Evolutionary conservation across 345 rosid species (phyloP).

Genomic region (Capsella bursapastoris): DNA sequence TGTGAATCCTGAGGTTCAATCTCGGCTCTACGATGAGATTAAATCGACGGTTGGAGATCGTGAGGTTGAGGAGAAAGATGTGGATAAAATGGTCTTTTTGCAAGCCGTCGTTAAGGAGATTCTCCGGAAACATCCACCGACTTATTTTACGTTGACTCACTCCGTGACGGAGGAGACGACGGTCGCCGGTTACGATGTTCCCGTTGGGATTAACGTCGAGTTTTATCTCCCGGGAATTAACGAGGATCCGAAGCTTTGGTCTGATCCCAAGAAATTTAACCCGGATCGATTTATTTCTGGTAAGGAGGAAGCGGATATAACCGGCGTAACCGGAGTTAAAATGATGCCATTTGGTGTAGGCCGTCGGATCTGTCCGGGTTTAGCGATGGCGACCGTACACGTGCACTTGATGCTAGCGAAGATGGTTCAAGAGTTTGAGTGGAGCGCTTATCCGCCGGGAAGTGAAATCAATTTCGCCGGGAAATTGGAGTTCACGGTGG

Average conservation of each 20-base stretch:
- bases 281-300: slow-evolving; percentile 78
- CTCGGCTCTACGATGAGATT: slow-evolving; percentile 70
- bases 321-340: slow-evolving; percentile 67
- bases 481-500: slow-evolving; percentile 80
- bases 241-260: slow-evolving; percentile 71
- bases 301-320: slow-evolving; percentile 73
- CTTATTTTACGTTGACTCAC: slow-evolving; percentile 72
- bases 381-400: slow-evolving; percentile 79
- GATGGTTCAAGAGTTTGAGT: slow-evolving; percentile 91
- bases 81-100: slow-evolving; percentile 64
- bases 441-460: slow-evolving; percentile 61
- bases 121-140: slow-evolving; percentile 84
- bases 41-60: slow-evolving; percentile 56
- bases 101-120: slow-evolving; percentile 81
- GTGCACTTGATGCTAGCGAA: slow-evolving; percentile 75
- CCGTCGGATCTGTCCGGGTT: slow-evolving; percentile 87
- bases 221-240: slow-evolving; percentile 58
- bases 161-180: slow-evolving; percentile 71
- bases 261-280: slow-evolving; percentile 64
- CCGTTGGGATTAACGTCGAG: slow-evolving; percentile 66
- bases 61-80: slow-evolving; percentile 63
- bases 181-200: slow-evolving; percentile 74
- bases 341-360: slow-evolving; percentile 89
- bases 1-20: slow-evolving; percentile 63
- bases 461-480: slow-evolving; percentile 65